These are phyloP conservation scores for Moesziomyces globuligerus DNA, from an alignment of 1,284 basidiomycete genomes.

Conservation along the genomic window DNA sequence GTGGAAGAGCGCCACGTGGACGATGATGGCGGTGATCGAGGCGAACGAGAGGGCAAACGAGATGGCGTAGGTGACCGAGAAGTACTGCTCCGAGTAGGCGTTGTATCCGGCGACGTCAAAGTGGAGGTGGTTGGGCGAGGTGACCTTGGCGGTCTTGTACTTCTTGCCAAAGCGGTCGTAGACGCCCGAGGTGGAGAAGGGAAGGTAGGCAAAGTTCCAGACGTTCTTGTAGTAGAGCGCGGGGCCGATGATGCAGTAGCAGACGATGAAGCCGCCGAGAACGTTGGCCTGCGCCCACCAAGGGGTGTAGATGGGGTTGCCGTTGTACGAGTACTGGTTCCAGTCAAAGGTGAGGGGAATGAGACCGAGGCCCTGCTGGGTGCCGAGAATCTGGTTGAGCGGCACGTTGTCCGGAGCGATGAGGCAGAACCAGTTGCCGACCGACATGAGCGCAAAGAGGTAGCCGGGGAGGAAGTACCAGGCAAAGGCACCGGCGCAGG, in stretches of 20 bases:
- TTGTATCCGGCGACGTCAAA: constrained; percentile 53
- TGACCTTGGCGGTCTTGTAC: constrained; percentile 47
- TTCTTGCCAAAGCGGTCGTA: constrained; percentile 54
- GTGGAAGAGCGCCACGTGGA: constrained; percentile 71
- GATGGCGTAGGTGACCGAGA: constrained; percentile 75
- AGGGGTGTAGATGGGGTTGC: constrained; percentile 52
- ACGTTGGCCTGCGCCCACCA: constrained; percentile 57
- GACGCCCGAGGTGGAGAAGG: constrained; percentile 51
- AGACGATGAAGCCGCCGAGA: constrained; percentile 51
- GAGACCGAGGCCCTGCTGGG: constrained; percentile 50
- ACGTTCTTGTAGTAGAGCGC: constrained; percentile 61
- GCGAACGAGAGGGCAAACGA: constrained; percentile 76
- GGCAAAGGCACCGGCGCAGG: constrained; percentile 40
- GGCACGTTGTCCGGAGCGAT: constrained; percentile 59
- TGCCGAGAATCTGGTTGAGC: constrained; percentile 62
- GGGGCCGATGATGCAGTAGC: constrained; percentile 55
- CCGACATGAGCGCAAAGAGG: constrained; percentile 55
- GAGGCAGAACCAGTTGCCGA: constrained; percentile 60
- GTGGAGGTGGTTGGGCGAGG: constrained; percentile 27
- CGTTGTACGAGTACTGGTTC: constrained; percentile 51
- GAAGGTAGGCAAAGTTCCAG: constrained; percentile 54
- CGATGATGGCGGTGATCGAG: constrained; percentile 76
- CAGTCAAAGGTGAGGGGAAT: constrained; percentile 60
- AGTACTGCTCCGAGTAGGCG: constrained; percentile 67
- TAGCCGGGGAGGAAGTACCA: constrained; percentile 63